Evolutionary conservation across 441 rosid genomes (phyloP).

Genomic region (Manihot esculenta): DNA sequence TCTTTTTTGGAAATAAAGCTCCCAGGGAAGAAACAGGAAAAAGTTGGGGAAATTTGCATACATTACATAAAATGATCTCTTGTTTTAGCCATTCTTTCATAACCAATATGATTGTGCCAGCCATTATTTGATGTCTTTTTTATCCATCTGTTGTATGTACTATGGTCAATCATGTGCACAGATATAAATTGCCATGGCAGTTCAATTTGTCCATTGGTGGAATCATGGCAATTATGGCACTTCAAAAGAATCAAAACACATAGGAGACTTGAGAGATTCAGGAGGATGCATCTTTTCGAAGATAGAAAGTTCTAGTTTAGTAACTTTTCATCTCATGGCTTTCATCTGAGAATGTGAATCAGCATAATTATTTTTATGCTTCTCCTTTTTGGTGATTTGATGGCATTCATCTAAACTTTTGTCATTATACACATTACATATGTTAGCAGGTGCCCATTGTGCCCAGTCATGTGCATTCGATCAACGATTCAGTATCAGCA

Average conservation of each 20-base stretch:
- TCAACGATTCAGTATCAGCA: slow-evolving; percentile 78
- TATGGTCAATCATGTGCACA: neutral
- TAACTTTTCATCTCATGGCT: neutral
- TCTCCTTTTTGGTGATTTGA: neutral
- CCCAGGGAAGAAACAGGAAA: neutral
- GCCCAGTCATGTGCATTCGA: slow-evolving; percentile 76
- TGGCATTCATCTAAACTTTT: slow-evolving; percentile 11
- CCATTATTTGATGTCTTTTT: neutral
- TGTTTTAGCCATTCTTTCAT: neutral
- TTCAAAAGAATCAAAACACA: neutral
- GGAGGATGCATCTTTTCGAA: neutral
- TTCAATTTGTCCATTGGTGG: neutral
- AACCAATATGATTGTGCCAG: neutral
- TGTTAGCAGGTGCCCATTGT: slow-evolving; percentile 64
- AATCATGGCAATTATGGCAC: neutral
- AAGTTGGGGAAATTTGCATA: neutral
- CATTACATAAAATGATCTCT: neutral
- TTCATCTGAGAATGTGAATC: neutral
- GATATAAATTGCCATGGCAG: neutral
- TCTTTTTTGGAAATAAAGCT: neutral
- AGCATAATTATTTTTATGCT: neutral
- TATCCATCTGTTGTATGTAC: neutral
- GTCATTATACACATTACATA: slow-evolving; percentile 12
- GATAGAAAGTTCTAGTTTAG: neutral
- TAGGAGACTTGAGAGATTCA: neutral